Evolutionary conservation across 257 asterid species (phyloP), one percentile per base, ranked within the genome.

Genomic region (Plantago elongata): DNA sequence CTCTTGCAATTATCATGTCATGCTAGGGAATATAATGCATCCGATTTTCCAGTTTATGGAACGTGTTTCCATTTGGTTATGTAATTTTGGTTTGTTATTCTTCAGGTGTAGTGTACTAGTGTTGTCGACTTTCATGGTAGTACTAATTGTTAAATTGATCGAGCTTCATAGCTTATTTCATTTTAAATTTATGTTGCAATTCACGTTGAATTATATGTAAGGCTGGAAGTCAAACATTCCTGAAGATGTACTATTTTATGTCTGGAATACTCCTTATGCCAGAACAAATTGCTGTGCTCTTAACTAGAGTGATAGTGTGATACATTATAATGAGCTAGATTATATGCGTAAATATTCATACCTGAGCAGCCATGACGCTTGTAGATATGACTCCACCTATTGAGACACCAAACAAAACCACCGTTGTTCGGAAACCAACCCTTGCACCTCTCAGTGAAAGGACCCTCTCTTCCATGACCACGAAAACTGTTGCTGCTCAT

Each of bases 401-500:
- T 45, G 97, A 82, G 80, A 64, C 76, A 34, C 74, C 80, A 17
- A 54, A 1, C 22, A 73, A 70, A 34, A 38, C 80, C 43, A 29
- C 54, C 50, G 75, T 8, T 38, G 62, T 72, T 54, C 69, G 55
- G 51, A 75, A 78, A 72, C 8, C 76, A 57, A 37, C 86, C 7
- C 84, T 40, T 66, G 82, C 79, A n/a, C 87, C 88, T 73, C 96
- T 93, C 51, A 84, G 84, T 66, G 95, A 93, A 74, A 85, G 95
- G 77, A 89, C 89, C 44, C 85, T 93, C 69, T 79, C 89, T 47
- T 93, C 99, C 69, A 72, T 93, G 81, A 75, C 81, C 52, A 81
- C 94, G 72, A 87, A 89, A 79, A 57, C 79, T 52, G 95, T 82
- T 65, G 95, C 99, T 69, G 97, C 97, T 64, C 99, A 93, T 81